Evolutionary conservation across 352 stramenopile species (phyloP), one percentile per base, ranked within the genome.

Genomic region (Globisporangium abappressorium): DNA sequence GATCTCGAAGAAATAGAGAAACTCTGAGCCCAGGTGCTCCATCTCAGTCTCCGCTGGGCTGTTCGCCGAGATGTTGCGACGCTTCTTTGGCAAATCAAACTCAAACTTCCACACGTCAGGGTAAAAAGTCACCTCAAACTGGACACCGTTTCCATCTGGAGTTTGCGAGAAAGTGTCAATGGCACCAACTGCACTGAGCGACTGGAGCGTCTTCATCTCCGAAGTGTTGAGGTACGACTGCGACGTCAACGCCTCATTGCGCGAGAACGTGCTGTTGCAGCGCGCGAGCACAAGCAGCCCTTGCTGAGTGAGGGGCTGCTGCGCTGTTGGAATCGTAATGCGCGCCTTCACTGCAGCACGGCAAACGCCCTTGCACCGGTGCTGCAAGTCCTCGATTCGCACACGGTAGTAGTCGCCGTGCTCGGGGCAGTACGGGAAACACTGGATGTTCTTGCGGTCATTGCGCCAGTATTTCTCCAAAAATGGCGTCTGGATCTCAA

Each of bases 361-460:
- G 36, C 89, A 96, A 5, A 96, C 89, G 38, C 89, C 89, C 71
- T 96, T 96, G 73, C 83, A 88, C 2, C 80, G 77, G 54, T 96
- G 89, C 64, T 92, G 80, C 38, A 96, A 69, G 62, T 93, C 88
- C 47, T 96, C 84, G 63, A 96, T 95, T 12, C 87, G 88, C 41
- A 94, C 89, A 18, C 88, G 85, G 66, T 94, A 96, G 70, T 97
- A 97, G 60, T 97, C 90, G 20, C 90, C 90, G 46, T 95, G 88
- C 46, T 96, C 89, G 7, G 87, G 89, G 43, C 90, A 97, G 62
- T 91, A 94, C 18, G 90, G 90, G 70, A 97, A 97, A 65, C 90
- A 97, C 70, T 97, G 90, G 47, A 97, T 92, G 66, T 97, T 97
- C 75, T 97, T 97, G 53, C 90, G 87, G 59, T 97, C 90, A 66